These are phyloP conservation scores for Ascochyta clinopodiicola DNA, from an alignment of 2,329 filamentous ascomycete genomes.

Conservation along the genomic window DNA sequence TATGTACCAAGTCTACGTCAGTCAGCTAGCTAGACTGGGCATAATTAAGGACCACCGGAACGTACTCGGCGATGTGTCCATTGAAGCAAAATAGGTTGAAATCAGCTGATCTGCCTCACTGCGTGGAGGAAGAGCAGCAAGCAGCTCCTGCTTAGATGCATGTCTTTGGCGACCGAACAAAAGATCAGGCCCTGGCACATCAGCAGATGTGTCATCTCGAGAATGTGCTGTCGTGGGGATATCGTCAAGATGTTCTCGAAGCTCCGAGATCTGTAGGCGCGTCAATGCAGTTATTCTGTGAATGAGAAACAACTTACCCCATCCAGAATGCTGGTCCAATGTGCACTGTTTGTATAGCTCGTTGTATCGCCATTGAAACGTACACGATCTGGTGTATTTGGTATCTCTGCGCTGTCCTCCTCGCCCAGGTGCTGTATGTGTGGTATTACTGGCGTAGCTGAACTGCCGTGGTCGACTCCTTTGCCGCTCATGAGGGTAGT, in stretches of 20 bases:
- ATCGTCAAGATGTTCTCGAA: constrained; percentile 41
- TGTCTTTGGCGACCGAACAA: constrained; percentile 38
- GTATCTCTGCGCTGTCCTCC: constrained; percentile 23
- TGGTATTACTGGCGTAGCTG: constrained; percentile 2
- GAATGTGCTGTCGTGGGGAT: constrained; percentile 33
- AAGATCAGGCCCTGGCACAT: constrained; percentile 36
- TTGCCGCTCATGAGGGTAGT: constrained; percentile 44
- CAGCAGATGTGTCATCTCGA: constrained; percentile 18
- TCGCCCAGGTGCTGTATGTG: constrained; percentile 19
- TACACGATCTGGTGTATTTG: constrained; percentile 39
- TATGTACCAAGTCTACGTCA: constrained; percentile 34
- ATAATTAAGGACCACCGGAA: not conserved
- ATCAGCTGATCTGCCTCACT: constrained; percentile 36
- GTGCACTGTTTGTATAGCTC: constrained; percentile 41
- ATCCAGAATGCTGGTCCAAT: constrained; percentile 48
- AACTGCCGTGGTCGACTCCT: constrained; percentile 8
- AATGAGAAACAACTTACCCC: constrained; percentile 28
- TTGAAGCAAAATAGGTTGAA: constrained; percentile 33
- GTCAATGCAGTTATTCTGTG: constrained; percentile 5
- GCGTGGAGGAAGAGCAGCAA: constrained; percentile 36
- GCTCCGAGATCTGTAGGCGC: constrained; percentile 36
- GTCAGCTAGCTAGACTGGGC: constrained; percentile 5
- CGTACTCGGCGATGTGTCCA: constrained; percentile 39
- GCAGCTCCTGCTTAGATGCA: constrained; percentile 37
- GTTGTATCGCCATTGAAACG: constrained; percentile 38